phyloP scores from a whole-genome alignment of 2,329 filamentous ascomycete genomes.

The Leptographium flavum region DNA sequence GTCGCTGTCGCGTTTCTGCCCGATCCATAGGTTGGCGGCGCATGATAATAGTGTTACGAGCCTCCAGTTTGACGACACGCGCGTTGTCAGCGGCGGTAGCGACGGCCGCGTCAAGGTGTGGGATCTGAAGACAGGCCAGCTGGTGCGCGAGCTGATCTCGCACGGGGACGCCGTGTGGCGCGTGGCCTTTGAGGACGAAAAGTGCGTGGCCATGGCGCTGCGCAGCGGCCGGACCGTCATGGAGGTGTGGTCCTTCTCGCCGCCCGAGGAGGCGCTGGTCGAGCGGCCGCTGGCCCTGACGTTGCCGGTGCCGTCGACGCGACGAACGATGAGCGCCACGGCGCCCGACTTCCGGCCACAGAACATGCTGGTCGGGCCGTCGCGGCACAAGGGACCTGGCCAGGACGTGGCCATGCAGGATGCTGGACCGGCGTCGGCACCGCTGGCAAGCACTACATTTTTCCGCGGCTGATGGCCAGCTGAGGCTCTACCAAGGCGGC shows the following conservation, averaged over 20 bases:
- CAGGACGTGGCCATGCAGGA: conserved; percentile 44
- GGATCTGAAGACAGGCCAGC: conserved; percentile 82
- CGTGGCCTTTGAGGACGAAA: conserved; percentile 96
- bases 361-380: conserved; percentile 17
- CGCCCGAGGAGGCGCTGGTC: conserved; percentile 54
- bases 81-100: conserved; percentile 89
- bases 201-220: conserved; percentile 89
- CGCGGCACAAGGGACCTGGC: conserved; percentile 19
- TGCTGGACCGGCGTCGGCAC: conserved; percentile 39
- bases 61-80: conserved; percentile 88
- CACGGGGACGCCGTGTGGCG: conserved; percentile 95
- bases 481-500: no score
- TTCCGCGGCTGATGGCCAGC: no score
- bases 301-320: conserved; percentile 27
- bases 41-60: conserved; percentile 98
- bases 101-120: conserved; percentile 98
- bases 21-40: conserved; percentile 86
- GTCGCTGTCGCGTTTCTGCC: conserved; percentile 79
- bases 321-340: conserved; percentile 37
- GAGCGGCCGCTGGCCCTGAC: conserved; percentile 37
- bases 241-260: conserved; percentile 97
- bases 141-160: conserved; percentile 80
- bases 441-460: conserved; percentile 33
- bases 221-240: conserved; percentile 79
- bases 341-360: conserved; percentile 27